Evolutionary conservation across 208 protist species (phyloP).

Genomic region (Sergeia podlipaevii): DNA sequence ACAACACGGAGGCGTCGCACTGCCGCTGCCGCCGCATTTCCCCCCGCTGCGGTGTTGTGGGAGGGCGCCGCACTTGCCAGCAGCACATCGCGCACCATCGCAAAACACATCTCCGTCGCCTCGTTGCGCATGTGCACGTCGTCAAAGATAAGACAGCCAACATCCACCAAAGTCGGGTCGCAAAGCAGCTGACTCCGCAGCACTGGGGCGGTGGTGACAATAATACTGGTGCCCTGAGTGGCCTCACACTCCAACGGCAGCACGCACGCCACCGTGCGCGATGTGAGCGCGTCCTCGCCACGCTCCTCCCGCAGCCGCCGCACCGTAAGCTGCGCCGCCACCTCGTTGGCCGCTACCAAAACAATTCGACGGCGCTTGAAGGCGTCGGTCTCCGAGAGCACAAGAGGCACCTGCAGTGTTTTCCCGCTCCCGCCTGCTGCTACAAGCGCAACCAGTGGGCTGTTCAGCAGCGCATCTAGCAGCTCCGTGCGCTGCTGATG

Average conservation of each 20-base stretch:
- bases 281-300: conserved; percentile 50
- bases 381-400: conserved; percentile 82
- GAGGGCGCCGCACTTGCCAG: background rate
- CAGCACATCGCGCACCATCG: conserved; percentile 48
- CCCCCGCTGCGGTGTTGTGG: conserved; percentile 3
- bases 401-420: conserved; percentile 73
- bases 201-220: conserved; percentile 81
- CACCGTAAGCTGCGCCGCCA: conserved; percentile 52
- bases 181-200: conserved; percentile 77
- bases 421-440: conserved; percentile 49
- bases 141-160: conserved; percentile 78
- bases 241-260: conserved; percentile 40
- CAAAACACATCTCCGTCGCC: conserved; percentile 66
- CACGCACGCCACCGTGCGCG: conserved; percentile 42
- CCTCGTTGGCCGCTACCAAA: conserved; percentile 54
- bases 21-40: background rate
- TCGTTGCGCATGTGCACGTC: conserved; percentile 74
- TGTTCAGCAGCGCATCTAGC: conserved; percentile 60
- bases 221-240: conserved; percentile 42
- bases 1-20: conserved; percentile 50
- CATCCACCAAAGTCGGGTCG: conserved; percentile 69
- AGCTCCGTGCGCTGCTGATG: conserved; percentile 73
- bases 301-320: conserved; percentile 79
- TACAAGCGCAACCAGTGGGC: conserved; percentile 57
- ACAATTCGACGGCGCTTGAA: conserved; percentile 75